A percentile compares a stretch with the other conserved stretches of the same genome.
phyloP scores from a whole-genome alignment of 768 basidiomycete species.

The Baorangia bicolor region DNA sequence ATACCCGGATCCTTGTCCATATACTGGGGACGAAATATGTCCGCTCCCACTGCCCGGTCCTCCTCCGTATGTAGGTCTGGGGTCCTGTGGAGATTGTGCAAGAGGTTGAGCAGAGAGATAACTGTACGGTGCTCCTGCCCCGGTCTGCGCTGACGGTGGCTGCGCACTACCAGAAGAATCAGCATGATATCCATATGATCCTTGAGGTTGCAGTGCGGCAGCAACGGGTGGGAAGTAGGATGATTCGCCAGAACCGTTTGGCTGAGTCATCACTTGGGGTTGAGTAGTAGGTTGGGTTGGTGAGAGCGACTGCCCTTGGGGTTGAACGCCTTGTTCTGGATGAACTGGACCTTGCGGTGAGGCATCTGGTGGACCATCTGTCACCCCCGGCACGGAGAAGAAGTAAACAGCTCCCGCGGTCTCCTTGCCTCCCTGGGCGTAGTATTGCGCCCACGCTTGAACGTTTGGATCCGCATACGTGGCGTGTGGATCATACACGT shows the following conservation, averaged over 20 bases:
- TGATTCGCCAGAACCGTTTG: conserved; percentile 5
- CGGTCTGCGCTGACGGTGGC: neutral
- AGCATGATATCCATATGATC: conserved; percentile 19
- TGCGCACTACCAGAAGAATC: conserved; percentile 12
- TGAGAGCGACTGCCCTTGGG: conserved; percentile 13
- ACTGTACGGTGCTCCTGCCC: conserved; percentile 12
- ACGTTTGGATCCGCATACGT: conserved; percentile 79
- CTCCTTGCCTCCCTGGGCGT: conserved; percentile 76
- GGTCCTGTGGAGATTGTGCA: conserved; percentile 17
- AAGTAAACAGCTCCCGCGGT: conserved; percentile 79
- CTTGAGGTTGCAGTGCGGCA: conserved; percentile 17
- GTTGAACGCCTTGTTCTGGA: conserved; percentile 12
- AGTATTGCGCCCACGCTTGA: conserved; percentile 86
- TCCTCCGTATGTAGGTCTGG: conserved; percentile 16
- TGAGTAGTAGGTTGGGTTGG: conserved; percentile 19
- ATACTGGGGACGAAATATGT: conserved; percentile 16
- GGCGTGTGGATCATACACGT: conserved; percentile 58
- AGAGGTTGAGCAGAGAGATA: conserved; percentile 16
- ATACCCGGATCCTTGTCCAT: conserved; percentile 22
- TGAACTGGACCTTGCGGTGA: conserved; percentile 3
- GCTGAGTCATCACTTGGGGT: conserved; percentile 18
- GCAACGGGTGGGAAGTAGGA: conserved; percentile 12
- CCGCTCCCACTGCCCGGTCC: conserved; percentile 22
- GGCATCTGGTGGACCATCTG: conserved; percentile 36
- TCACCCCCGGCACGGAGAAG: conserved; percentile 71